phyloP scores from a whole-genome alignment of 805 yeast species.

The Cyberlindnera maclurae region DNA sequence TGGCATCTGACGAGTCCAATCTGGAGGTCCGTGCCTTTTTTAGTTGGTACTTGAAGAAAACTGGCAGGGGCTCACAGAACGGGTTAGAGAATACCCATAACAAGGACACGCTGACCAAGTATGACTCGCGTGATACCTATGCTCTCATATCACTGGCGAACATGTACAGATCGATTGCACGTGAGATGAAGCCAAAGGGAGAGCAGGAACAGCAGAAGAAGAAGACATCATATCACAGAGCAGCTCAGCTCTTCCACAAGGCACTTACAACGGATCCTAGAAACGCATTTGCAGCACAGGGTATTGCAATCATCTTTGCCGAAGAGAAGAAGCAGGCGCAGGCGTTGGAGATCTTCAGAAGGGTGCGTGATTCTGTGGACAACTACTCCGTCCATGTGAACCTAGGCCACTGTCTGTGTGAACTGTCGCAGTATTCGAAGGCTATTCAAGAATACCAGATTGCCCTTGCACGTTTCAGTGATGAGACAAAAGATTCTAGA shows the following conservation, averaged over 20 bases:
- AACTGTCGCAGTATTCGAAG: constrained; percentile 72
- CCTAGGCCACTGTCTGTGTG: constrained; percentile 80
- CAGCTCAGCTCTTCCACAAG: constrained; percentile 88
- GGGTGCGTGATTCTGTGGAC: constrained; percentile 82
- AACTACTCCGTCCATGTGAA: constrained; percentile 80
- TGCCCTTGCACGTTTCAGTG: constrained; percentile 57
- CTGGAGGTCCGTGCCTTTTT: constrained; percentile 84
- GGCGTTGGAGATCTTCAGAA: constrained; percentile 82
- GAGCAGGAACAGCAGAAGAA: constrained; percentile 49
- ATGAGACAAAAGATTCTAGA: constrained; percentile 56
- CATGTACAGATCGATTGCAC: constrained; percentile 73
- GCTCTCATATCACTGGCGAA: constrained; percentile 89
- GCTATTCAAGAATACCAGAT: constrained; percentile 86
- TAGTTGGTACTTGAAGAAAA: constrained; percentile 76
- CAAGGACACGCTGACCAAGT: constrained; percentile 74
- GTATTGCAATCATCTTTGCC: constrained; percentile 87
- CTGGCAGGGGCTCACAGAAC: constrained; percentile 36
- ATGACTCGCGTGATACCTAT: constrained; percentile 82
- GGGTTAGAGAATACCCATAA: constrained; percentile 72
- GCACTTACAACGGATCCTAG: constrained; percentile 76
- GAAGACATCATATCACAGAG: constrained; percentile 73
- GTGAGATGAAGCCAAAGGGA: constrained; percentile 51
- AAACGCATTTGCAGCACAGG: constrained; percentile 96
- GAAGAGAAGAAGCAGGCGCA: constrained; percentile 68
- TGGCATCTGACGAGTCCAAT: constrained; percentile 49